Conservation (phyloP, 2,329 filamentous ascomycete species). For the Cordyceps pruinosa region DNA sequence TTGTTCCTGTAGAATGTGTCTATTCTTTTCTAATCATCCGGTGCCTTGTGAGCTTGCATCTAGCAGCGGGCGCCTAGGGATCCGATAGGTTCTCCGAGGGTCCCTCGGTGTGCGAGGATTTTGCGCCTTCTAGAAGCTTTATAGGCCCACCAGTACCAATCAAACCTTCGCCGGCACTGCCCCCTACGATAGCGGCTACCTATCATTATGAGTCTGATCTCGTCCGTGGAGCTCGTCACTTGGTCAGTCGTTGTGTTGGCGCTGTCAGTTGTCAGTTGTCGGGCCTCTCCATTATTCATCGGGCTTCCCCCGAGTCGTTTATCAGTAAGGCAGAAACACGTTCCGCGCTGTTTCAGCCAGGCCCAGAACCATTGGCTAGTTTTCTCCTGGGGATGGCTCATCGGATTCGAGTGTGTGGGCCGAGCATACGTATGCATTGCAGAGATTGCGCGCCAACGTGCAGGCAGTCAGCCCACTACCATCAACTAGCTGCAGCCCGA, state of each 20-base stretch:
- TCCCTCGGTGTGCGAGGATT: background rate
- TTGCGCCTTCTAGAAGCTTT: background rate
- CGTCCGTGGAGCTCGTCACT: background rate
- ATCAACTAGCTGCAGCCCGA: background rate
- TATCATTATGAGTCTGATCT: background rate
- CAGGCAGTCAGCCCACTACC: background rate
- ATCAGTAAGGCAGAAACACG: background rate
- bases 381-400: background rate
- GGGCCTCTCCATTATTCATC: background rate
- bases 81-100: background rate
- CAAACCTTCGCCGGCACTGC: background rate
- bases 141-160: background rate
- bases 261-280: too few species aligned
- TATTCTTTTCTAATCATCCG: background rate
- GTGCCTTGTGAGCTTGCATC: background rate
- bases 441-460: slow-evolving; percentile 4
- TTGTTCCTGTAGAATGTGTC: too few species aligned
- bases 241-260: background rate
- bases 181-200: background rate
- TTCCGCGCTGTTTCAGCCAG: background rate
- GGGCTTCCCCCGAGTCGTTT: background rate
- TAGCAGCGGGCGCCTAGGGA: slow-evolving; percentile 1
- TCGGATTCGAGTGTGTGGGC: background rate
- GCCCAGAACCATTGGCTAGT: background rate
- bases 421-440: slow-evolving; percentile 4